Evolutionary conservation across 306 rosid genomes (phyloP), one percentile per base, ranked within the genome.

Genomic region (Ceratonia siliqua): DNA sequence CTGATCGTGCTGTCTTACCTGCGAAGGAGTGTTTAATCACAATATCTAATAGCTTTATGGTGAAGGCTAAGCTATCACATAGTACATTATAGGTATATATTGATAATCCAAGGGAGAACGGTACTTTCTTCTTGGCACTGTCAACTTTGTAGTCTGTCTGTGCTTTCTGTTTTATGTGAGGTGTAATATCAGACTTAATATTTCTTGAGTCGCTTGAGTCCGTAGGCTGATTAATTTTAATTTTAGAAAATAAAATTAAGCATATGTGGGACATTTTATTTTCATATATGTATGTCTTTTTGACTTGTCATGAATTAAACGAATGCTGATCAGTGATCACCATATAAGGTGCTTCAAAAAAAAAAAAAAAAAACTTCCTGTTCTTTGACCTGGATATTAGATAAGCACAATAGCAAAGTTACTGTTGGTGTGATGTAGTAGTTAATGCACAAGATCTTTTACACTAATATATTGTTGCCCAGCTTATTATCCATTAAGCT

Each of bases 21-120:
- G 76, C 38, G 63, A 39, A 32, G 78, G 42, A 71, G 77, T 55
- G 56, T 42, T 79, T 73, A 62, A 63, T 75, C 72, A 62, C 78
- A 64, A 59, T 62, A 8, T 72, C 12, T 20, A 8, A 7, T 62
- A 27, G 55, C 57, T 68, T 62, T 64, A 6, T 57, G 62, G 41
- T 70, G 62, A 61, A 68, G 52, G 72, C 27, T 58, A 33, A 48
- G 13, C 58, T 63, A 35, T 52, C 13, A 27, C 30, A 8, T 65
- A 39, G 65, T 73, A 72, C 73, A 70, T 54, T 74, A 48, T 22
- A 30, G 36, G 27, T 77, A 13, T 68, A 46, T 13, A 46, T 17
- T 8, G 14, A 72, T 36, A 64, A 55, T 81, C 61, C 56, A 68
- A 72, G 75, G 46, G 43, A 50, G 42, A 58, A 15, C 6, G 25